Conservation (phyloP, 208 protist species). For the Acanthamoeba royreba region DNA sequence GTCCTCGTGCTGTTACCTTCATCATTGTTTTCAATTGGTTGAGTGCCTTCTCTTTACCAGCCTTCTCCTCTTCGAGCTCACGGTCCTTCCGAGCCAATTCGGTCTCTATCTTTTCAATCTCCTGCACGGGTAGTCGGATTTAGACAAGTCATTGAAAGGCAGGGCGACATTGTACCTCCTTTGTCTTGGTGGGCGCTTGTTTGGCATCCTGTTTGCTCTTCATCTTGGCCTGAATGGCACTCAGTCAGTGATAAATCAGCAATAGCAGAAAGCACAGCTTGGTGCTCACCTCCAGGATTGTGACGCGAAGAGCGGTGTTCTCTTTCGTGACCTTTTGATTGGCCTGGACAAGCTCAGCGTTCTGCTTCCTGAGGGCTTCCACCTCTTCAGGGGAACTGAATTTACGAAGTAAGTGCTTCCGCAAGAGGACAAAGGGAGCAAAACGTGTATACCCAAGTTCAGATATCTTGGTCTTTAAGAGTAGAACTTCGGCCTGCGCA, state of each 20-base stretch:
- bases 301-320: not conserved
- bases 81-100: not conserved
- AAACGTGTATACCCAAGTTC: not conserved
- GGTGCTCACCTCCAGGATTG: not conserved
- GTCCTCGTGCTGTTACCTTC: not conserved
- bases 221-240: not conserved
- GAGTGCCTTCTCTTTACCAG: constrained; percentile 3
- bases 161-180: not conserved
- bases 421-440: not conserved
- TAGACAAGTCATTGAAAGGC: not conserved
- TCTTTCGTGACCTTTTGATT: constrained; percentile 21
- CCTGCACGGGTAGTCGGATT: not conserved
- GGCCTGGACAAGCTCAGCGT: not conserved
- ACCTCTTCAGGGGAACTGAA: not conserved
- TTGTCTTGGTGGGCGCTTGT: not conserved
- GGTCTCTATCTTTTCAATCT: not conserved
- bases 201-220: not conserved
- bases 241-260: not conserved
- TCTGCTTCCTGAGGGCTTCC: not conserved
- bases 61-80: not conserved
- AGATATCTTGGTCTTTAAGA: not conserved
- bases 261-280: not conserved
- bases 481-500: not conserved
- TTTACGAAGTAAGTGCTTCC: not conserved
- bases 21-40: constrained; percentile 14